These are phyloP conservation scores for Pythium phragmitis DNA, from an alignment of 352 stramenopile species.

Conservation along the genomic window DNA sequence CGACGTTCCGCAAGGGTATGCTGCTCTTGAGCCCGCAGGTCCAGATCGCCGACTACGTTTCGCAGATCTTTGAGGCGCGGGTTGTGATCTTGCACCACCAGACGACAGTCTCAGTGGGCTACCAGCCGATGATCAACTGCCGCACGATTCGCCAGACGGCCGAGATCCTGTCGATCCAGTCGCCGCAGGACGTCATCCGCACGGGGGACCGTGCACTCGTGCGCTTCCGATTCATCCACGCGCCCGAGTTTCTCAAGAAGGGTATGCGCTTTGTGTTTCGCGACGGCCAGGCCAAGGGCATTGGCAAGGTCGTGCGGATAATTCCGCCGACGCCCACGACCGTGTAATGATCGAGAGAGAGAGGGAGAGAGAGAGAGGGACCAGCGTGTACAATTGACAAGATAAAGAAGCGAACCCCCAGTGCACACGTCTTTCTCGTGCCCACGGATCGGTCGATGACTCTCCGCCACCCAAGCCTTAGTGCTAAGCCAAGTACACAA, in stretches of 20 bases:
- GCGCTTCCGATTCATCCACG: constrained; percentile 90
- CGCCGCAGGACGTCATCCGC: constrained; percentile 79
- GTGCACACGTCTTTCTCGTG: too few relatives aligned
- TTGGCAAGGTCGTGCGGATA: constrained; percentile 91
- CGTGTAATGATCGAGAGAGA: too few relatives aligned
- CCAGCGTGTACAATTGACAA: too few relatives aligned
- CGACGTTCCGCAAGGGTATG: constrained; percentile 93
- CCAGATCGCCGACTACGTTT: constrained; percentile 74
- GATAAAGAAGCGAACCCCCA: too few relatives aligned
- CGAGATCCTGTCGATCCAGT: constrained; percentile 87
- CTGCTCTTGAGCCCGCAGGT: constrained; percentile 84
- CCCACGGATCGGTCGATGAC: too few relatives aligned
- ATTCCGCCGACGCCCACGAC: constrained; percentile 25
- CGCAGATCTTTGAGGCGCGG: constrained; percentile 88
- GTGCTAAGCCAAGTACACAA: too few relatives aligned
- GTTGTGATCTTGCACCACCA: constrained; percentile 95
- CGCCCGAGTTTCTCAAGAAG: constrained; percentile 94
- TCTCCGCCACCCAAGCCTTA: too few relatives aligned
- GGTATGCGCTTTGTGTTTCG: constrained; percentile 98
- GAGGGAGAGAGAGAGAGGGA: too few relatives aligned
- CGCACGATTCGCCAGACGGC: constrained; percentile 91
- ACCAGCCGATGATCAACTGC: constrained; percentile 95
- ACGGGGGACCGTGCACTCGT: constrained; percentile 90
- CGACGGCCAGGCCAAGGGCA: constrained; percentile 96
- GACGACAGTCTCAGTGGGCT: constrained; percentile 93